Evolutionary conservation across 2,329 filamentous ascomycete species (phyloP), one percentile per base, ranked within the genome.

Genomic region (Colletotrichum sp.): DNA sequence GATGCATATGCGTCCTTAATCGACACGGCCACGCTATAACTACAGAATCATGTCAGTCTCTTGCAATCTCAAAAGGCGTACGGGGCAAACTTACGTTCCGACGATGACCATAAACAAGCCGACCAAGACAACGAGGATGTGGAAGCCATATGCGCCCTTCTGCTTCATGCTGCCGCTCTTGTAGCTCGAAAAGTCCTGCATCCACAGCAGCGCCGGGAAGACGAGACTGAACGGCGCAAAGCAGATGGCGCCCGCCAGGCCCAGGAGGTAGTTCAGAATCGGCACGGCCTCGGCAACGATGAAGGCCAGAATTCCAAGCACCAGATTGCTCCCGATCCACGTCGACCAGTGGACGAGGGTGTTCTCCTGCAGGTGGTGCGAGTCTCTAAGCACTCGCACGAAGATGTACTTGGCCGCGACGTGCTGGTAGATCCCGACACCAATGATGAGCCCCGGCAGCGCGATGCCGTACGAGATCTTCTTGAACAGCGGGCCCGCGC

Each of bases 261-360:
- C 88, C 52, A 90, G 86, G 7, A 90, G 81, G 72, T 90, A 89
- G 76, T 87, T 88, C 81, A 90, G 90, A 30, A 90, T 87, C 2
- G 89, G 89, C 25, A 91, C 87, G 6, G 87, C 87, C 2, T 88
- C 85, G 5, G 84, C 83, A 15, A 86, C 80, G 44, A 86, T 75
- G 76, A 86, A 85, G 2, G 88, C 87, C 2, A 85, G 82, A 0
- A 80, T 84, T 52, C 89, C 89, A 72, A 87, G 84, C 6, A 88
- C 36, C 2, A 89, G 36, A 16, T 89, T 84, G 11, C 90, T 80
- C 0, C 84, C 70, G 2, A 84, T 79, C 89, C 89, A 91, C 0
- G 83, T 83, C 1, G 79, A 78, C 87, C 88, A 90, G 6, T 87
- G 88, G 2, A 86, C 69, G 3, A 85, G 22, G 0, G 87, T 89